phyloP scores from a whole-genome alignment of 805 yeast genomes.

The Metschnikowia continentalis region DNA sequence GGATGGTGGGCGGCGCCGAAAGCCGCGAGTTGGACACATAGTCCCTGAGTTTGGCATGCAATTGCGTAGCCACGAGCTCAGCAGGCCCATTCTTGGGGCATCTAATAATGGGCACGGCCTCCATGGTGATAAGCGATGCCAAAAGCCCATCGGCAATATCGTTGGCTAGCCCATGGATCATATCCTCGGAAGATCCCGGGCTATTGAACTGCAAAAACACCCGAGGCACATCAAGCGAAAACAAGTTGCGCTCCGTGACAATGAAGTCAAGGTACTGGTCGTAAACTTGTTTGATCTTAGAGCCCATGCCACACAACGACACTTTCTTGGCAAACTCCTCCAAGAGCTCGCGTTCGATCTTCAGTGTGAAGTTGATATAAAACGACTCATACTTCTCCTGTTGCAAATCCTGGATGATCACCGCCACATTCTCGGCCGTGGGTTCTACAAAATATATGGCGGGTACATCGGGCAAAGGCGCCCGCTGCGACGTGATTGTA shows the following conservation, averaged over 20 bases:
- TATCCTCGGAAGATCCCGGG: conserved; percentile 70
- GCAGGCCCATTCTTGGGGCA: conserved; percentile 94
- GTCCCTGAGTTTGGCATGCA: conserved; percentile 81
- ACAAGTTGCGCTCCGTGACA: conserved; percentile 89
- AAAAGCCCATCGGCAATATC: conserved; percentile 75
- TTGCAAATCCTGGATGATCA: conserved; percentile 68
- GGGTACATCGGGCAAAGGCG: conserved; percentile 92
- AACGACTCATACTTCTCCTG: conserved; percentile 72
- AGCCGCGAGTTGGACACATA: conserved; percentile 66
- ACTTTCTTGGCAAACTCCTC: conserved; percentile 88
- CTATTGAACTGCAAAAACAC: conserved; percentile 67
- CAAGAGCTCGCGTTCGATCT: conserved; percentile 68
- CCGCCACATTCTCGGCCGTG: conserved; percentile 65
- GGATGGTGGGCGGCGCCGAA: conserved; percentile 19
- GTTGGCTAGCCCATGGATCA: conserved; percentile 65
- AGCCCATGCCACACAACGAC: conserved; percentile 65
- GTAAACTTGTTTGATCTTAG: conserved; percentile 77
- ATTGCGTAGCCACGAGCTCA: conserved; percentile 82
- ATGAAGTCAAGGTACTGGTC: conserved; percentile 92
- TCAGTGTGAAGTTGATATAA: conserved; percentile 83
- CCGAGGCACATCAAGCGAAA: conserved; percentile 65
- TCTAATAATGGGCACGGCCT: conserved; percentile 82
- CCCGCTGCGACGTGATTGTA: conserved; percentile 62
- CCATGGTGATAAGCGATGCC: conserved; percentile 72
- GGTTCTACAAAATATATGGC: conserved; percentile 91